Conservation (phyloP, 2,329 filamentous ascomycete species). For the Colletotrichum acutatum region DNA sequence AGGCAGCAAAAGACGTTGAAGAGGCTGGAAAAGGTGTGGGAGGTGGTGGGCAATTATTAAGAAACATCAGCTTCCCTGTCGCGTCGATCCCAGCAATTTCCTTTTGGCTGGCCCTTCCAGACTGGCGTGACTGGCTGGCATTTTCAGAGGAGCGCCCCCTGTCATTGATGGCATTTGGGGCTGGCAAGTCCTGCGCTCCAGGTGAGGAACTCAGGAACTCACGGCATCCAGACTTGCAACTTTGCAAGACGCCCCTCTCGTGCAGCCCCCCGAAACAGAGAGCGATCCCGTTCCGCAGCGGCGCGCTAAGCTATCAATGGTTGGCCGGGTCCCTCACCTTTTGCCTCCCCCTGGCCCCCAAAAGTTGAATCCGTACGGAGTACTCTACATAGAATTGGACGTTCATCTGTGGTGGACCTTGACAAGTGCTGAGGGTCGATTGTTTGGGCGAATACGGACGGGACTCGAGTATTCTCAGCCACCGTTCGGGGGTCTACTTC, state of each 20-base stretch:
- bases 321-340: neutral
- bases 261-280: slow-evolving; percentile 19
- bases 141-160: neutral
- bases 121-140: neutral
- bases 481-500: slow-evolving; percentile 5
- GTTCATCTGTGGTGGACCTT: slow-evolving; percentile 19
- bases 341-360: slow-evolving; percentile 7
- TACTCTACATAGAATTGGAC: neutral
- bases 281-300: slow-evolving; percentile 29
- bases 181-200: neutral
- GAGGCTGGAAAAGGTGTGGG: slow-evolving; percentile 21
- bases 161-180: slow-evolving; percentile 20
- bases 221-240: neutral
- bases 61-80: slow-evolving; percentile 29
- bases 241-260: neutral
- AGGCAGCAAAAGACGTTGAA: slow-evolving; percentile 18
- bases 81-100: slow-evolving; percentile 33
- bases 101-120: slow-evolving; percentile 8
- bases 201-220: neutral
- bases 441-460: slow-evolving; percentile 23
- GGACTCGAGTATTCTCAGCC: slow-evolving; percentile 14
- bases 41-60: slow-evolving; percentile 27
- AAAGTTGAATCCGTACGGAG: neutral
- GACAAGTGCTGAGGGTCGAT: slow-evolving; percentile 7
- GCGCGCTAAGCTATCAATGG: slow-evolving; percentile 24